Evolutionary conservation across 805 yeast genomes (phyloP).

Genomic region (Nakazawaea holstii): DNA sequence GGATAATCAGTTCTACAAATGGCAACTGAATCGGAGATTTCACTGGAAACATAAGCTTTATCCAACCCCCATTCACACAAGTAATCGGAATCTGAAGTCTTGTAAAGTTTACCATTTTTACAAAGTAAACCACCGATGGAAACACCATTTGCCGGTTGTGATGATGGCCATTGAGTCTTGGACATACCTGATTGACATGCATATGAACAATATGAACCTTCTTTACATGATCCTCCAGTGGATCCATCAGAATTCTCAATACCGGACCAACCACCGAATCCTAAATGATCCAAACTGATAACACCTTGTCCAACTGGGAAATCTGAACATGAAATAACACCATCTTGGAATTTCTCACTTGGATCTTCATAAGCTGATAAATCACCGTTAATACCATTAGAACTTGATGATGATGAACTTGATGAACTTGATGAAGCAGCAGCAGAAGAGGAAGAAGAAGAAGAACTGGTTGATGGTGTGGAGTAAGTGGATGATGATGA

Average conservation of each 20-base stretch:
- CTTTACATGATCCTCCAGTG: conserved; percentile 52
- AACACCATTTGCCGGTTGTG: conserved; percentile 63
- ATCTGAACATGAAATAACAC: conserved; percentile 55
- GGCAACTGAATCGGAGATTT: conserved; percentile 49
- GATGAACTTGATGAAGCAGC: conserved; percentile 21
- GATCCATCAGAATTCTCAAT: conserved; percentile 44
- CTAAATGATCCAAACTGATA: conserved; percentile 62
- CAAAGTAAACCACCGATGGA: conserved; percentile 71
- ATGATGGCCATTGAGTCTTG: conserved; percentile 72
- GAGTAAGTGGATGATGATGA: conserved; percentile 24
- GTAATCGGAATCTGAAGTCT: conserved; percentile 46
- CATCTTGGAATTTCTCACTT: conserved; percentile 61
- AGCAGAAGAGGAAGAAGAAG: conserved; percentile 27
- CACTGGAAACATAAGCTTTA: conserved; percentile 47
- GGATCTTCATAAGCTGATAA: conserved; percentile 55
- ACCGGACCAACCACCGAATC: conserved; percentile 82
- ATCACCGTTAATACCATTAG: conserved; percentile 46
- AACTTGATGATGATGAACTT: conserved; percentile 25
- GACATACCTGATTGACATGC: conserved; percentile 80
- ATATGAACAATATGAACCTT: conserved; percentile 70
- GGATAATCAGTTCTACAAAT: conserved; percentile 79
- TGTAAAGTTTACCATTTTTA: conserved; percentile 55
- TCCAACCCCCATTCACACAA: conserved; percentile 64
- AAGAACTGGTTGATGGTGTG: conserved; percentile 20
- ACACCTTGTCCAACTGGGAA: conserved; percentile 88